phyloP scores from a whole-genome alignment of 2,329 filamentous ascomycete species.

The Huntiella bhutanensis region DNA sequence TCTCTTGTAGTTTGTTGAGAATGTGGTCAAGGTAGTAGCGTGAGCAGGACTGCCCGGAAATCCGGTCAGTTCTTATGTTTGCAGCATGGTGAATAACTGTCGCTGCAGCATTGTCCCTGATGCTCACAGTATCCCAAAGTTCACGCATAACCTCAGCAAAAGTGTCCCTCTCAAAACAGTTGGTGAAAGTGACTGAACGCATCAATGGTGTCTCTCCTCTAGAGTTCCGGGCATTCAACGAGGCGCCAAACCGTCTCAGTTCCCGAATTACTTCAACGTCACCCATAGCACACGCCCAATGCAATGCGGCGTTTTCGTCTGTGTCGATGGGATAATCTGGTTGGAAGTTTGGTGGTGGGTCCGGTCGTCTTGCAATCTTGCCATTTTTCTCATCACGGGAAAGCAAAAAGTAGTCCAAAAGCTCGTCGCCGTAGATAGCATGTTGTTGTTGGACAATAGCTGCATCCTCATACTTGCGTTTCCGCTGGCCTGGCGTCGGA shows the following conservation, averaged over 20 bases:
- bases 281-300: constrained; percentile 97
- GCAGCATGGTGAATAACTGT: constrained; percentile 93
- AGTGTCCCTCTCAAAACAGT: constrained; percentile 84
- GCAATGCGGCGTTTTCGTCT: constrained; percentile 77
- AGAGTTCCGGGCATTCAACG: constrained; percentile 49
- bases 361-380: constrained; percentile 45
- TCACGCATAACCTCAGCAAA: constrained; percentile 73
- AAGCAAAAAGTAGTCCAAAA: constrained; percentile 90
- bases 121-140: constrained; percentile 62
- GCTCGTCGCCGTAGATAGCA: constrained; percentile 75
- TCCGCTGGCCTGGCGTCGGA: constrained; percentile 23
- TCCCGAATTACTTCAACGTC: constrained; percentile 83
- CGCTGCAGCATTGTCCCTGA: constrained; percentile 59
- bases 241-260: constrained; percentile 62
- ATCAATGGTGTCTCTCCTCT: constrained; percentile 82
- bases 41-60: constrained; percentile 70
- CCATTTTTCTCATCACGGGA: constrained; percentile 50
- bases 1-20: constrained; percentile 67
- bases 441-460: constrained; percentile 62
- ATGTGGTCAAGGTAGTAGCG: constrained; percentile 88
- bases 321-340: constrained; percentile 87
- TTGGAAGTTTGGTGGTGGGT: constrained; percentile 71
- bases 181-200: constrained; percentile 87
- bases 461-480: constrained; percentile 55
- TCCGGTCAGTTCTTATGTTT: constrained; percentile 63